phyloP scores from a whole-genome alignment of 2,329 filamentous ascomycete species.

The Rugonectria rugulosa region DNA sequence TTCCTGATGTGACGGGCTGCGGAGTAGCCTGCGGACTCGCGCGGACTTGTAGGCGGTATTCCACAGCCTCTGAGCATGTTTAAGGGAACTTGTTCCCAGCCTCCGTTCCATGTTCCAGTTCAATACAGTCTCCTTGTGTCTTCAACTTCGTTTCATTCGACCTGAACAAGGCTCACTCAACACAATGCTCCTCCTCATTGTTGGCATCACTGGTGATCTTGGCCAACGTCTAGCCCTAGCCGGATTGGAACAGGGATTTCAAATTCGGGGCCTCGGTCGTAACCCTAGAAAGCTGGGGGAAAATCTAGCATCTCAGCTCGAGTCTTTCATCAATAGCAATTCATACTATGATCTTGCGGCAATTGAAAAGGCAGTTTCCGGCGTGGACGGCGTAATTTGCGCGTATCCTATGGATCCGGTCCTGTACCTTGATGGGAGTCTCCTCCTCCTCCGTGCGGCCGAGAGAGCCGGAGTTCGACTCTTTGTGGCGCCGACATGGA shows the following conservation, averaged over 20 bases:
- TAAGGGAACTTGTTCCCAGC: no score
- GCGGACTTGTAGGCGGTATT: no score
- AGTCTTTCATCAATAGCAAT: not conserved
- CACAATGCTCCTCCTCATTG: constrained; percentile 49
- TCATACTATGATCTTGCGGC: constrained; percentile 44
- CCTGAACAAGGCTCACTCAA: no score
- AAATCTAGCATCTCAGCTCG: not conserved
- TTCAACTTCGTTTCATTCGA: no score
- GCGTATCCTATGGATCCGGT: not conserved
- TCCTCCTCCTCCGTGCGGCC: constrained; percentile 12
- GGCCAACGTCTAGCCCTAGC: constrained; percentile 40
- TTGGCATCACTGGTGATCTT: constrained; percentile 46
- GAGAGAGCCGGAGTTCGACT: constrained; percentile 14
- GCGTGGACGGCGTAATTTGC: constrained; percentile 46
- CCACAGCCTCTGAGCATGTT: no score
- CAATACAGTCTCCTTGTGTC: no score
- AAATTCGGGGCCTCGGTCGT: constrained; percentile 45
- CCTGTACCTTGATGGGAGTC: constrained; percentile 5
- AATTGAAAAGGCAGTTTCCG: constrained; percentile 41
- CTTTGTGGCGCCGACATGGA: constrained; percentile 12
- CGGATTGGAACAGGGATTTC: constrained; percentile 39
- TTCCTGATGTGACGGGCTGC: no score
- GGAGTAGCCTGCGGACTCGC: no score
- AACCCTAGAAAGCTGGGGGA: constrained; percentile 30
- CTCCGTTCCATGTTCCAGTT: no score